Base-by-base conservation (phyloP, 495 filamentous ascomycete species). In the Pseudevernia furfuracea region DNA sequence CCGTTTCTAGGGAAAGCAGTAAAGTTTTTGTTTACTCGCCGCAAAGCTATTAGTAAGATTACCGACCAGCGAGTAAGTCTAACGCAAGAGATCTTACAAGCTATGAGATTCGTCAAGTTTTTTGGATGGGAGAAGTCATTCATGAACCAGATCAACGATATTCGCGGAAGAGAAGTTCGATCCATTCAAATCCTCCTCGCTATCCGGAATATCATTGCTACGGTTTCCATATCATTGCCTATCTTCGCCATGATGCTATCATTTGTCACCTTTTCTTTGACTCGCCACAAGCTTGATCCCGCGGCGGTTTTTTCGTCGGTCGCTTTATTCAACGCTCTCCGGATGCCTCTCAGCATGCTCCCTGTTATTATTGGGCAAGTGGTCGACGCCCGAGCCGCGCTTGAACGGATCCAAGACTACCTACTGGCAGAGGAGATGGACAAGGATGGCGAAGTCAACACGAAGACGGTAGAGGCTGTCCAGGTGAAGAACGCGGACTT, bases 81-180 rank as follows among this genome's bases (percentile, higher is more conserved):
- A 38, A 96, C 91, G 0, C 91, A 96, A 71, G 92, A 97, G 70
- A 93, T 96, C 46, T 72, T 97, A 25, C 86, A 90, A 61, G 88
- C 87, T 1, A 90, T 96, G 56, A 82, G 91, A n/a, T 96, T 96
- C 68, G 91, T 97, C 73, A 97, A 97, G 74, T 95, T 82, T 75
- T 96, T 95, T 71, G 92, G 89, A 9, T 97, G 92, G 92, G 92
- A 96, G 69, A 84, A 79, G 36, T 86, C 85, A 59, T 97, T 97
- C 72, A 76, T 96, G 8, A 76, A 80, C 19, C 83, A 90, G 23
- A 77, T 97, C 11, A 79, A 81, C 55, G 80, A 85, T 21, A 87
- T 92, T 58, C 84, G 92, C 52, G 76, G 75, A 34, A 80, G 78
- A 56, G 92, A 97, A 71, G 88, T 96, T 68, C 73, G 77, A 15